Percentiles rank a stretch among this genome's conserved stretches.
phyloP scores from a whole-genome alignment of 352 stramenopile species.

The Pythium pyrilobum region DNA sequence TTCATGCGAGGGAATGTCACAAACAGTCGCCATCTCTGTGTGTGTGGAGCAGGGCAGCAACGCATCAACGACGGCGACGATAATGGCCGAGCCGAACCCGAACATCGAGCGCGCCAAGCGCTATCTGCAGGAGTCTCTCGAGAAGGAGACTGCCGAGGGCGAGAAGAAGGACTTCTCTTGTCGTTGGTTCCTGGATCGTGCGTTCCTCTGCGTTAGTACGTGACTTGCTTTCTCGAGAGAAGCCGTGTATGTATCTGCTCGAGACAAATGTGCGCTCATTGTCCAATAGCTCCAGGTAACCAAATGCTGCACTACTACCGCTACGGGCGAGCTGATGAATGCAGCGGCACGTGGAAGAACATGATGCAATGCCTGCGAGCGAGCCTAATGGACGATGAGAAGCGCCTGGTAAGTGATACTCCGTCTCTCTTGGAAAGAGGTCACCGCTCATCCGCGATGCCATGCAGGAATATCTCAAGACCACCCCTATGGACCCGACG shows the following conservation, averaged over 20 bases:
- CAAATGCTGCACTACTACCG: slow-evolving; percentile 83
- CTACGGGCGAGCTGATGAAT: slow-evolving; percentile 63
- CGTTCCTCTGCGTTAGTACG: slow-evolving; percentile 85
- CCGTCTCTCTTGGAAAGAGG: no score
- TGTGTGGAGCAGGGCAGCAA: no score
- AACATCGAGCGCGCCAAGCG: slow-evolving; percentile 58
- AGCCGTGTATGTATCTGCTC: neutral
- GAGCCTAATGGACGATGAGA: slow-evolving; percentile 76
- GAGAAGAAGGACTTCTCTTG: slow-evolving; percentile 56
- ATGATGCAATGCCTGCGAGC: slow-evolving; percentile 77
- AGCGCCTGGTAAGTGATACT: slow-evolving; percentile 42
- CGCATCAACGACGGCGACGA: neutral
- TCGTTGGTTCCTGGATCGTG: slow-evolving; percentile 72
- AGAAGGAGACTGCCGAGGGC: slow-evolving; percentile 24
- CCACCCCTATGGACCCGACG: slow-evolving; percentile 54
- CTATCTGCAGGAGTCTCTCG: slow-evolving; percentile 44
- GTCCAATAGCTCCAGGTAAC: slow-evolving; percentile 59
- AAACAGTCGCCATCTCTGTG: neutral
- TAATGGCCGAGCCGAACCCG: slow-evolving; percentile 16
- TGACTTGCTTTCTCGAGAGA: neutral
- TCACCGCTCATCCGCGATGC: no score
- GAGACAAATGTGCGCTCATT: neutral
- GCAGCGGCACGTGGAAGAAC: slow-evolving; percentile 75
- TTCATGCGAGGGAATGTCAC: slow-evolving; percentile 9
- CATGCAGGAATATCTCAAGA: slow-evolving; percentile 66